Base-by-base conservation (phyloP, 2,329 filamentous ascomycete species). In the Pyricularia grisea region DNA sequence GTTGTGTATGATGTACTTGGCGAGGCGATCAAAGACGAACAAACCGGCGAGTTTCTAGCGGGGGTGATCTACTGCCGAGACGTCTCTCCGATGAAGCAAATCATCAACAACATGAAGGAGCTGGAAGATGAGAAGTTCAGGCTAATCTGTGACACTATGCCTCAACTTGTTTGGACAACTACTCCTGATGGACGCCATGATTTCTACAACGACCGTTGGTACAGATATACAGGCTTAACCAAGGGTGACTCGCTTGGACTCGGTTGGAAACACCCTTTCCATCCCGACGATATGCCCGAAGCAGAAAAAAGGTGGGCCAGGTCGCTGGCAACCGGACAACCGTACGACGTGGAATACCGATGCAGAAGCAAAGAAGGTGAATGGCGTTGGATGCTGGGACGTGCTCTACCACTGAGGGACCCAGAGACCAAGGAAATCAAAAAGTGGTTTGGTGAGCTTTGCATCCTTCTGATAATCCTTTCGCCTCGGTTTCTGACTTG, bases 181-280 rank as follows among this genome's bases (percentile, higher is more conserved):
- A 87, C 79, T 0, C 83, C 90, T 0, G 85, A 90, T 20, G 91
- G 92, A 0, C 73, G 80, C 30, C 84, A 87, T 72, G 91, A 94
- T 73, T 94, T 92, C 78, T 94, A 90, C 77, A 92, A 90, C 70
- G 85, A 87, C 65, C 82, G 89, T n/a, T 94, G 91, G 90, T 92
- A 92, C 74, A 85, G 87, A n/a, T 94, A 92, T 73, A 94, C 92
- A 0, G 90, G 92, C 0, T 78, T 93, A 28, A 84, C 83, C 0
- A 81, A 83, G 11, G 86, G 90, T 64, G 81, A 88, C 11, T 91
- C 87, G 30, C 72, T 90, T 2, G 90, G 90, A 0, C 74, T 81
- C 33, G 85, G 84, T 1, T 92, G 90, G 89, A 80, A 82, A 73
- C 78, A 82, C 3, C 83, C 87, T 0, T 90, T 93, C 72, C 91